These are phyloP conservation scores for Cytospora paraplurivora DNA, from an alignment of 2,329 filamentous ascomycete genomes.

Conservation along the genomic window DNA sequence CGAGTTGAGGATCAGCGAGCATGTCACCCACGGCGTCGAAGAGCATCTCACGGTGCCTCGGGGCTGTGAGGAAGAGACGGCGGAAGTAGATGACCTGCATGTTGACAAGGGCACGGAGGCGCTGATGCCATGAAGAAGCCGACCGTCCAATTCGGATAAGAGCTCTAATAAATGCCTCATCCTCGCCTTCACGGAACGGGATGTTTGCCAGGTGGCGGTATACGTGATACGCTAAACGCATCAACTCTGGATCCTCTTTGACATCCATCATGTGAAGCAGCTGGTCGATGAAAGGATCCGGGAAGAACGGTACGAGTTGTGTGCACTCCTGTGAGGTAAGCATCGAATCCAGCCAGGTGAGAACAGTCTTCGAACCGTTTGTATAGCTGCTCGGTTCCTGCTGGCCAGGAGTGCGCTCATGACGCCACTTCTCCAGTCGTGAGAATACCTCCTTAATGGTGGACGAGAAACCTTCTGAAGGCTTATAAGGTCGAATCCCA, in stretches of 20 bases:
- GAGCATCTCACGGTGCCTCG: conserved; percentile 73
- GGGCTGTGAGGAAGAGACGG: conserved; percentile 82
- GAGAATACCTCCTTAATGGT: conserved; percentile 76
- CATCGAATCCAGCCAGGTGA: conserved; percentile 92
- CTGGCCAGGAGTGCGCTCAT: conserved; percentile 80
- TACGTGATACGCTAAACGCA: conserved; percentile 92
- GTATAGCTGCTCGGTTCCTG: conserved; percentile 95
- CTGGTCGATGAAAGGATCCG: conserved; percentile 84
- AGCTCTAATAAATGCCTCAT: conserved; percentile 78
- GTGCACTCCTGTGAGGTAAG: conserved; percentile 92
- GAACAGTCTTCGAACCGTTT: conserved; percentile 90
- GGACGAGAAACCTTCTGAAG: conserved; percentile 70
- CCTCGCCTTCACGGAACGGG: conserved; percentile 84
- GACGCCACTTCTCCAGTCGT: conserved; percentile 83
- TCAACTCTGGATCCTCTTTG: conserved; percentile 95
- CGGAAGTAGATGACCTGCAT: conserved; percentile 99
- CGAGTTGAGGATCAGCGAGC: conserved; percentile 87
- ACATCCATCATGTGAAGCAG: conserved; percentile 99
- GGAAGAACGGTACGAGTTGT: conserved; percentile 88
- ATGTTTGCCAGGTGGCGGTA: conserved; percentile 97
- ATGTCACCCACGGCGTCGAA: conserved; percentile 95
- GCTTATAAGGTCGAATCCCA: conserved; percentile 80
- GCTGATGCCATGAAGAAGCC: conserved; percentile 91
- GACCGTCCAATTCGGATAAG: conserved; percentile 86
- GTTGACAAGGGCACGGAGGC: conserved; percentile 90